phyloP scores from a whole-genome alignment of 2,329 filamentous ascomycete genomes.

The Apiospora aurea region DNA sequence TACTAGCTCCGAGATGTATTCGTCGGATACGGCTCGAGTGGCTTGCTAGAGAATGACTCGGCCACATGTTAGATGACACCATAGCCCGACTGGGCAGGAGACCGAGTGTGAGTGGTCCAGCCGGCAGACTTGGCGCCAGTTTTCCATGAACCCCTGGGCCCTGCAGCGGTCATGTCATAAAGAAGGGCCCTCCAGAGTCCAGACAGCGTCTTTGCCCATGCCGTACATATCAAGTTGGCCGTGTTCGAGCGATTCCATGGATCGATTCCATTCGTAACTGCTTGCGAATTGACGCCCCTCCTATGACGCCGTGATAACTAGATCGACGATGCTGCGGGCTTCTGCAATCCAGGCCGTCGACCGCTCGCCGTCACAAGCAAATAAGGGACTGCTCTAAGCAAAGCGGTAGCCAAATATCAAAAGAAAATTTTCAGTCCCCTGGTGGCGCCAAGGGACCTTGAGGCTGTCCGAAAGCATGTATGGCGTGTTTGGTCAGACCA shows the following conservation, averaged over 20 bases:
- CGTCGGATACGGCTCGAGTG: constrained; percentile 7
- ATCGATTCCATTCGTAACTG: background rate
- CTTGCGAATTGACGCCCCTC: background rate
- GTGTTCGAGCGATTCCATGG: background rate
- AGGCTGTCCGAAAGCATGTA: constrained; percentile 14
- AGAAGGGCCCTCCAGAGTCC: background rate
- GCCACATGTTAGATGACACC: constrained; percentile 23
- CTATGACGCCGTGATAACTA: background rate
- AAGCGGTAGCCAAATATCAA: background rate
- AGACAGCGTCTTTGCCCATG: background rate
- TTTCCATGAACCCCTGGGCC: constrained; percentile 7
- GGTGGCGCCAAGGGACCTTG: constrained; percentile 14
- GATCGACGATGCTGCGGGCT: constrained; percentile 9
- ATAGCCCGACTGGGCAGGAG: constrained; percentile 20
- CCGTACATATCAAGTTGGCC: constrained; percentile 9
- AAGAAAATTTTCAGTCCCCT: constrained; percentile 17
- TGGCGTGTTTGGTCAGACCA: constrained; percentile 5
- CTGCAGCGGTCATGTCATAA: constrained; percentile 7
- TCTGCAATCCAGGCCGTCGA: background rate
- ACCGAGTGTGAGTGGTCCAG: constrained; percentile 22
- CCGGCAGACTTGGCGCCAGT: constrained; percentile 18
- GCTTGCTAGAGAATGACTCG: constrained; percentile 24
- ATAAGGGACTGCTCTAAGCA: background rate
- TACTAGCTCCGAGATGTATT: constrained; percentile 24
- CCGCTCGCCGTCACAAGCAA: background rate